Conservation (phyloP, 805 yeast genomes). For the Saccharomycopsis sp. region DNA sequence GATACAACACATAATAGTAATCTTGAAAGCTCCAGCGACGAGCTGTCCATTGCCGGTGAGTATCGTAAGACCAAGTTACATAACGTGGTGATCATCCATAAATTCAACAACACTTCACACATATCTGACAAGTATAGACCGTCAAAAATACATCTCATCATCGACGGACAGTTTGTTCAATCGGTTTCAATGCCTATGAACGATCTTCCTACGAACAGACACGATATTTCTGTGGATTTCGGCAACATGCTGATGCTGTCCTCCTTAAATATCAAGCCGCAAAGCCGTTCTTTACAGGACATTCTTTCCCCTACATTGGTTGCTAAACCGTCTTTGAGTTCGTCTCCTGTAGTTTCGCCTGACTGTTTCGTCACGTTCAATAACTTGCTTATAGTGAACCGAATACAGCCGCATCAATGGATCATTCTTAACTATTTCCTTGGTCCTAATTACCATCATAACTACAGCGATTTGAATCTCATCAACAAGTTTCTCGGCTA, state of each 20-base stretch:
- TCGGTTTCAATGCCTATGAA: conserved; percentile 21
- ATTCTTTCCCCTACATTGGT: not conserved
- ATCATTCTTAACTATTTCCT: conserved; percentile 39
- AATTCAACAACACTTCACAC: conserved; percentile 9
- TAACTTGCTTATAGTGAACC: conserved; percentile 36
- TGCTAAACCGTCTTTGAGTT: conserved; percentile 22
- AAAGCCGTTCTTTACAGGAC: conserved; percentile 24
- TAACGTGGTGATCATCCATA: conserved; percentile 26
- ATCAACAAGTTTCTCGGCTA: conserved; percentile 35
- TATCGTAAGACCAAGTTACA: conserved; percentile 21
- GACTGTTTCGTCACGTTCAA: conserved; percentile 7
- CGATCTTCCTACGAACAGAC: conserved; percentile 14
- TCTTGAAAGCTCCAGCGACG: not conserved
- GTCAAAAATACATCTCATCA: conserved; percentile 36
- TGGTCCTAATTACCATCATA: conserved; percentile 45
- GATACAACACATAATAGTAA: not conserved
- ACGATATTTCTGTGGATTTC: conserved; percentile 10
- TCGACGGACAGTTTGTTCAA: conserved; percentile 44
- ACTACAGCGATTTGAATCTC: conserved; percentile 34
- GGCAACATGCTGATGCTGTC: conserved; percentile 14
- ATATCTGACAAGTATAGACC: conserved; percentile 23
- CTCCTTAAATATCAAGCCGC: conserved; percentile 31
- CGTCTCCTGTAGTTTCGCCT: conserved; percentile 26
- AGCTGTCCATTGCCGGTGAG: not conserved
- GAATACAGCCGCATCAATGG: conserved; percentile 43